Percentiles rank a stretch among this genome's conserved stretches.
Evolutionary conservation across 2,329 filamentous ascomycete species (phyloP).

Genomic region (Ophiostoma tasmaniense): DNA sequence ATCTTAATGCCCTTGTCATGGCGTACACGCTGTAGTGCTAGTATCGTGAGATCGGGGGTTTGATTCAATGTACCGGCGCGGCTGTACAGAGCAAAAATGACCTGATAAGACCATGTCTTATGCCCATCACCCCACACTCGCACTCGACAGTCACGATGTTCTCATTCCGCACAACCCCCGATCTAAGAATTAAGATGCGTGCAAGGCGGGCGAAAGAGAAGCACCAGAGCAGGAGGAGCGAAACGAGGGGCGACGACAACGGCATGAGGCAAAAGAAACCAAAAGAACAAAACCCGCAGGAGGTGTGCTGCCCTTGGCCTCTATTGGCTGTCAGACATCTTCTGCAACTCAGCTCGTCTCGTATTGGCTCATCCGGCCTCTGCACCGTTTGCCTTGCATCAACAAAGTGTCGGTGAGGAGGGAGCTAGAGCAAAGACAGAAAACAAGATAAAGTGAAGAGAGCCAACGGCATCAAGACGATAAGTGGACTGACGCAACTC

Average conservation of each 20-base stretch:
- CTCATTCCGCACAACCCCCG: background rate
- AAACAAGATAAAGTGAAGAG: background rate
- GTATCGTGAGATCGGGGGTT: background rate
- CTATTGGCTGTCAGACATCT: conserved; percentile 8
- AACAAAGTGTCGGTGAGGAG: conserved; percentile 9
- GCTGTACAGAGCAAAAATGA: background rate
- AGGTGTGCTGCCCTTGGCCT: conserved; percentile 7
- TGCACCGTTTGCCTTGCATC: background rate
- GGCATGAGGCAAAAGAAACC: background rate
- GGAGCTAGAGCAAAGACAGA: background rate
- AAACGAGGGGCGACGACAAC: background rate
- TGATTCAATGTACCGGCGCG: background rate
- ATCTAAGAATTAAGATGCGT: background rate
- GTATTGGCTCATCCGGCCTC: conserved; percentile 2
- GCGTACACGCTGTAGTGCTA: background rate
- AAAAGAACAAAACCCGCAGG: background rate
- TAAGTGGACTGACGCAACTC: conserved; percentile 1
- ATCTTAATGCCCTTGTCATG: background rate
- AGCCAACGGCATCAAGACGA: background rate
- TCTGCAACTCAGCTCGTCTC: background rate
- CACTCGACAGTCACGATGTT: background rate
- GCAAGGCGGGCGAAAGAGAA: background rate
- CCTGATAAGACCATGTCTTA: background rate
- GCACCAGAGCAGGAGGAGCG: background rate
- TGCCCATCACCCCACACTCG: background rate